These are phyloP conservation scores for Populus tomentosa DNA, from an alignment of 441 rosid species.

Conservation along the genomic window DNA sequence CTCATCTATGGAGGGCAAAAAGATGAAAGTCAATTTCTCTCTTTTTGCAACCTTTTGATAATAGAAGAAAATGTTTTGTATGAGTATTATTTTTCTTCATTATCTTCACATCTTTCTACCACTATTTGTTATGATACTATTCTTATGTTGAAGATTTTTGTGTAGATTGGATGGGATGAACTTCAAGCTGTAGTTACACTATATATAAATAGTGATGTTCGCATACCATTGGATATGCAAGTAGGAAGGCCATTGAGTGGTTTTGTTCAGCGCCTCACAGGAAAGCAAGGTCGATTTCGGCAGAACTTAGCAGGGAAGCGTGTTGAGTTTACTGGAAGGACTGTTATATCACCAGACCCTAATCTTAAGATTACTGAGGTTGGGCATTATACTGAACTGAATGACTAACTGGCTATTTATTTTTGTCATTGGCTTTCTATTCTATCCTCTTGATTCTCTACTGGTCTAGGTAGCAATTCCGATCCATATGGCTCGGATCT, in stretches of 20 bases:
- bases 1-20: too few species aligned
- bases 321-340: slow-evolving; percentile 93
- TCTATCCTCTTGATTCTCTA: slow-evolving; percentile 7
- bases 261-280: slow-evolving; percentile 91
- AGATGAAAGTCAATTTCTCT: too few species aligned
- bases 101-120: too few species aligned
- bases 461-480: slow-evolving; percentile 78
- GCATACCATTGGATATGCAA: slow-evolving; percentile 39
- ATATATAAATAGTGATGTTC: slow-evolving; percentile 82
- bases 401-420: slow-evolving; percentile 18
- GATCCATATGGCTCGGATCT: slow-evolving; percentile 84
- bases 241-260: slow-evolving; percentile 60
- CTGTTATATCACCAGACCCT: slow-evolving; percentile 99
- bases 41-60: too few species aligned
- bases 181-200: slow-evolving; percentile 86
- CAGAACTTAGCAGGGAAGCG: slow-evolving; percentile 95
- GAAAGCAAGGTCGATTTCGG: slow-evolving; percentile 93
- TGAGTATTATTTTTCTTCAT: too few species aligned
- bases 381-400: slow-evolving; percentile 18
- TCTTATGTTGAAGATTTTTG: slow-evolving; percentile 7
- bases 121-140: too few species aligned
- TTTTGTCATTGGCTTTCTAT: slow-evolving; percentile 14
- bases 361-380: slow-evolving; percentile 95
- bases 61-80: too few species aligned
- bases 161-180: slow-evolving; percentile 67